Conservation (phyloP, 139 green algal genomes). For the Chlorella sp. region DNA sequence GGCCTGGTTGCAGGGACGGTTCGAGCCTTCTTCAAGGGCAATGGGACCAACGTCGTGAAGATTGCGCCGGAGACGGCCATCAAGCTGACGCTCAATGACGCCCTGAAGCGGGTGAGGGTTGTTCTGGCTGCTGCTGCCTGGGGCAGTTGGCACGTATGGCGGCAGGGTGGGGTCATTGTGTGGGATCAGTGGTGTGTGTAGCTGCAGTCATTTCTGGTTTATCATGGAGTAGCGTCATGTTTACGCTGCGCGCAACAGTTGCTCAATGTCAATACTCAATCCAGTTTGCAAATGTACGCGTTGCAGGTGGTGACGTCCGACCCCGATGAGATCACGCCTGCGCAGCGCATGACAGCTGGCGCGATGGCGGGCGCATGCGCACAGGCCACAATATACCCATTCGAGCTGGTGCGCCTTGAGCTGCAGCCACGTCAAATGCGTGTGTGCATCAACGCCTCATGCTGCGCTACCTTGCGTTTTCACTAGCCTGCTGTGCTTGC, state of each 20-base stretch:
- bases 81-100: conserved; percentile 88
- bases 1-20: conserved; percentile 62
- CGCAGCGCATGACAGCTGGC: conserved; percentile 73
- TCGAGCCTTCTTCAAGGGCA: conserved; percentile 86
- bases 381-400: conserved; percentile 83
- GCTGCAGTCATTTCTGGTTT: no score
- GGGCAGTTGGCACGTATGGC: no score
- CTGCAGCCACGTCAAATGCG: no score
- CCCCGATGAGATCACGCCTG: conserved; percentile 68
- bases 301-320: conserved; percentile 58
- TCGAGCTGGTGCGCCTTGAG: conserved; percentile 83
- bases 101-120: conserved; percentile 66
- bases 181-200: no score
- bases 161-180: no score
- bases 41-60: conserved; percentile 94
- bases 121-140: not conserved
- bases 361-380: conserved; percentile 75
- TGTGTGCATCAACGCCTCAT: no score
- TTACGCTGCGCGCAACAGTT: no score
- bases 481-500: not conserved
- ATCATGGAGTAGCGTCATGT: no score
- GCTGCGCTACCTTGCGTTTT: not conserved
- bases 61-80: conserved; percentile 92
- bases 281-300: not conserved
- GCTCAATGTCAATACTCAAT: no score